Evolutionary conservation across 164 flowering plant species (phyloP).

Genomic region (Warburgia ugandensis): DNA sequence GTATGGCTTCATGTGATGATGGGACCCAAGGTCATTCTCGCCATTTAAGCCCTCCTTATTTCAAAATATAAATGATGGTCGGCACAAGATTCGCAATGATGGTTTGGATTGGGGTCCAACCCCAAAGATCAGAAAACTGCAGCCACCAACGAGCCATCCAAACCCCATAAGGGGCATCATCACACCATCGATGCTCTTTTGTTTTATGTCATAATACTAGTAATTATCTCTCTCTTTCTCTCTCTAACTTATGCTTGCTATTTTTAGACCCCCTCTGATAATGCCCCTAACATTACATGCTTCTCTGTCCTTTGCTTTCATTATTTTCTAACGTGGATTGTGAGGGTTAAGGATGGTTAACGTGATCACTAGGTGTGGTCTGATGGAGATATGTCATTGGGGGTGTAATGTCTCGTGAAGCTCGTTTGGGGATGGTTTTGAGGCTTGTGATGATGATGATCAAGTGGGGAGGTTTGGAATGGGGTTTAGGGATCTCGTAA

Average conservation of each 20-base stretch:
- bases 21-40: constrained; percentile 6
- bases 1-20: constrained; percentile 60
- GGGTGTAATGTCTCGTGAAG: constrained; percentile 4
- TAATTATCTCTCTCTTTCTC: background rate
- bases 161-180: constrained; percentile 5
- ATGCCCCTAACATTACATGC: too few species aligned
- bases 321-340: too few species aligned
- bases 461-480: too few species aligned
- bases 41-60: background rate
- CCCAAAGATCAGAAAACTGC: too few species aligned
- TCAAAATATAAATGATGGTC: constrained; percentile 51
- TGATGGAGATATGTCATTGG: background rate
- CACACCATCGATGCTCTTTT: constrained; percentile 36
- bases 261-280: too few species aligned
- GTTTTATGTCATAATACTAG: constrained; percentile 17
- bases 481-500: background rate
- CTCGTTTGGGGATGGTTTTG: constrained; percentile 1
- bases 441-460: background rate
- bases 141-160: constrained; percentile 16
- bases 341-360: too few species aligned
- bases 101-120: constrained; percentile 63
- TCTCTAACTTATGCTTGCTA: background rate
- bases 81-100: constrained; percentile 94
- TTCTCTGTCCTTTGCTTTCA: too few species aligned
- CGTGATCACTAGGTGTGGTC: background rate